Conservation (phyloP, 805 yeast genomes). For the Saccharomycopsis babjevae region DNA sequence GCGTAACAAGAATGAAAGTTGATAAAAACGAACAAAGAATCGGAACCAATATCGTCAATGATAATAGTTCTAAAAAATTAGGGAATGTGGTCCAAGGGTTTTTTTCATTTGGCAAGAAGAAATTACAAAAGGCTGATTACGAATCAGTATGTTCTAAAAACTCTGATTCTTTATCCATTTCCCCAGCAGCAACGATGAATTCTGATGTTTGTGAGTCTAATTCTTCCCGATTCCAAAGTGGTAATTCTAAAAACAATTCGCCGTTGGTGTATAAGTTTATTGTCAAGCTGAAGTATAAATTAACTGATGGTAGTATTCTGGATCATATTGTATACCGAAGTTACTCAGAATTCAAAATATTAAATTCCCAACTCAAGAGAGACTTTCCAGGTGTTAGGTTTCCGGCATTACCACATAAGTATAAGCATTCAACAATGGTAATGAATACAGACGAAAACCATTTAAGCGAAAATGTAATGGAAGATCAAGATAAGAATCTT, state of each 20-base stretch:
- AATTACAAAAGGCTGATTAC: not conserved
- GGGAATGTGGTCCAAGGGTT: not conserved
- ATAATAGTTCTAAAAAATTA: not conserved
- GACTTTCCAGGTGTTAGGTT: slow-evolving; percentile 62
- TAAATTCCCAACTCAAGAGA: slow-evolving; percentile 42
- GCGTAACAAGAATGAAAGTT: not conserved
- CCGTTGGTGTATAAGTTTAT: not conserved
- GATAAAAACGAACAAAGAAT: not conserved
- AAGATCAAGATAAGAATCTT: not conserved
- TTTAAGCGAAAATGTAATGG: not conserved
- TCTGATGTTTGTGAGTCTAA: not conserved
- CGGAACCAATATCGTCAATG: not conserved
- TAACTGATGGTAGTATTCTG: slow-evolving; percentile 28
- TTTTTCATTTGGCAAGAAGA: not conserved
- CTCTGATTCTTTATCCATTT: not conserved
- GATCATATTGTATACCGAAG: slow-evolving; percentile 35
- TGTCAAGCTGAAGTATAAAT: not conserved
- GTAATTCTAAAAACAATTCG: not conserved
- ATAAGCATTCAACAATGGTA: slow-evolving; percentile 15
- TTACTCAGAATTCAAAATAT: slow-evolving; percentile 55
- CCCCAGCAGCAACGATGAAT: not conserved
- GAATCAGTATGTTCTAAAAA: not conserved
- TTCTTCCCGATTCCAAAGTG: not conserved
- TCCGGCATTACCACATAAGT: slow-evolving; percentile 42
- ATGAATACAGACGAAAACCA: not conserved